A percentile compares a stretch with the other conserved stretches of the same genome.
These are phyloP conservation scores for Tolypocladium paradoxum DNA, from an alignment of 2,329 filamentous ascomycete genomes.

Conservation along the genomic window DNA sequence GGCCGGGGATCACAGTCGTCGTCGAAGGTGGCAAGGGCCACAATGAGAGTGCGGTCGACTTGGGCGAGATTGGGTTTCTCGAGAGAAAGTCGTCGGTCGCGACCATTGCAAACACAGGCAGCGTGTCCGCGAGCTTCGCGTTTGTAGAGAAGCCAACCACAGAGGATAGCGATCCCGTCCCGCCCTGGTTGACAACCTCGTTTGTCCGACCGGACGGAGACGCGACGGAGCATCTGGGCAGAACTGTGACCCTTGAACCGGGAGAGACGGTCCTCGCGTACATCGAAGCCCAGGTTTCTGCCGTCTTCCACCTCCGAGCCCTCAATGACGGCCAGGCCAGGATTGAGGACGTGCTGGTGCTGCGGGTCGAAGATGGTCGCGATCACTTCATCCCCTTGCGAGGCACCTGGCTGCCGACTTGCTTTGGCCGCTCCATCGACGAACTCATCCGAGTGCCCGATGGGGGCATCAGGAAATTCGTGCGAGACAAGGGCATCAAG, in stretches of 20 bases:
- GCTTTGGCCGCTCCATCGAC: conserved; percentile 76
- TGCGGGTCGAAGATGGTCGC: conserved; percentile 71
- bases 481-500: conserved; percentile 23
- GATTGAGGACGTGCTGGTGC: conserved; percentile 79
- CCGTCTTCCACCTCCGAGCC: conserved; percentile 50
- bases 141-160: conserved; percentile 63
- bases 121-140: conserved; percentile 65
- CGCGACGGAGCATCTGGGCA: conserved; percentile 20
- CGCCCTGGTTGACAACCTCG: conserved; percentile 60
- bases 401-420: conserved; percentile 69
- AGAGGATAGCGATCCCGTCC: conserved; percentile 30
- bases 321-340: conserved; percentile 58
- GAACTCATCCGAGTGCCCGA: conserved; percentile 79
- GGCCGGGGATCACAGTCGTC: conserved; percentile 73
- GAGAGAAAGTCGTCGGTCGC: conserved; percentile 54
- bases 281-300: conserved; percentile 56
- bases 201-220: conserved; percentile 39
- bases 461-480: conserved; percentile 57
- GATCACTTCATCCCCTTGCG: conserved; percentile 85
- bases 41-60: conserved; percentile 53
- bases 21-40: conserved; percentile 47
- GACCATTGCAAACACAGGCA: conserved; percentile 86
- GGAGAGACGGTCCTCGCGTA: conserved; percentile 70
- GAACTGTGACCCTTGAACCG: conserved; percentile 61
- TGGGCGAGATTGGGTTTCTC: conserved; percentile 64